phyloP scores from a whole-genome alignment of 352 stramenopile species.

The Globisporangium nunn region DNA sequence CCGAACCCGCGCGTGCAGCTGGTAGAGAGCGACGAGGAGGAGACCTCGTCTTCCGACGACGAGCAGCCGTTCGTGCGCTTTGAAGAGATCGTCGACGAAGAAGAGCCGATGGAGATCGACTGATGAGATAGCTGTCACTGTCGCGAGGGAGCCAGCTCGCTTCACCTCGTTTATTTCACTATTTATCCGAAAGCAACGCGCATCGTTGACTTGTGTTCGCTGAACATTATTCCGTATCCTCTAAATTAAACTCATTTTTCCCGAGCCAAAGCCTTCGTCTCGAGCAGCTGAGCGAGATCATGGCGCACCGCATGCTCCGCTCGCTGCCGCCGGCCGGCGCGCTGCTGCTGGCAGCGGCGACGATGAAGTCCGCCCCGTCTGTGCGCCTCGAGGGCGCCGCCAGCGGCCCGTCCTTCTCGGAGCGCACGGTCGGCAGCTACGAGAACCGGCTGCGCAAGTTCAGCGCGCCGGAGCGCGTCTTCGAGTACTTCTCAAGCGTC shows the following conservation, averaged over 20 bases:
- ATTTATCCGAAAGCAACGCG: neutral
- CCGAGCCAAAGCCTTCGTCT: neutral
- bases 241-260: too few relatives aligned
- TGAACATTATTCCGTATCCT: too few relatives aligned
- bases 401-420: constrained; percentile 46
- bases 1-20: constrained; percentile 44
- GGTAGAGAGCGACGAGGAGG: constrained; percentile 36
- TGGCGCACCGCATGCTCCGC: constrained; percentile 5
- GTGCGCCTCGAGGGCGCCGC: constrained; percentile 19
- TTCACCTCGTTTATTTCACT: neutral
- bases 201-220: neutral
- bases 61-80: constrained; percentile 47
- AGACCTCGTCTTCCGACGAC: constrained; percentile 1
- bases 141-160: neutral
- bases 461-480: constrained; percentile 80
- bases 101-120: constrained; percentile 70
- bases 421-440: constrained; percentile 82
- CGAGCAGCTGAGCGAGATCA: neutral
- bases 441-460: constrained; percentile 86
- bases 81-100: constrained; percentile 59
- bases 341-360: neutral
- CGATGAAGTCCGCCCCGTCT: neutral
- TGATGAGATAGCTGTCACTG: constrained; percentile 19
- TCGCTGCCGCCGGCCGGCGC: constrained; percentile 14
- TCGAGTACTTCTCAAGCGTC: constrained; percentile 88